Conservation (phyloP, 495 filamentous ascomycete species). For the Bryoglossum gracile region DNA sequence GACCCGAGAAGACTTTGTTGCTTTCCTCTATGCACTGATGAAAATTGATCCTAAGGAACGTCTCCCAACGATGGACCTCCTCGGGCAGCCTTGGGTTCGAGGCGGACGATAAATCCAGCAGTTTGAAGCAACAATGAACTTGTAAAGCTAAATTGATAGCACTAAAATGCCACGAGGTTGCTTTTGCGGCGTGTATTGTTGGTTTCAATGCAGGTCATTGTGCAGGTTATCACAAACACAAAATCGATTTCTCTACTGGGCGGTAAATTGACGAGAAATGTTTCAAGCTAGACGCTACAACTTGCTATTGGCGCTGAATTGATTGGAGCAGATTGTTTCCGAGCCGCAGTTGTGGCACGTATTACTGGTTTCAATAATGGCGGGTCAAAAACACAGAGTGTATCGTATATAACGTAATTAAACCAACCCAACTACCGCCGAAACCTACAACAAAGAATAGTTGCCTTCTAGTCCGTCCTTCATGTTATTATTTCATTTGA, state of each 20-base stretch:
- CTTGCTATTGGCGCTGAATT: too few relatives aligned
- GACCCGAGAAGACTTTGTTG: conserved; percentile 1
- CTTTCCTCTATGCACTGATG: conserved; percentile 7
- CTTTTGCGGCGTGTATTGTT: neutral
- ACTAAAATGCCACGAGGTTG: neutral
- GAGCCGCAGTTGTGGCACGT: too few relatives aligned
- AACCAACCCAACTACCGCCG: too few relatives aligned
- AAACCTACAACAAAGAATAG: too few relatives aligned
- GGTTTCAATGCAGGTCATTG: neutral
- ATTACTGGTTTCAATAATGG: too few relatives aligned
- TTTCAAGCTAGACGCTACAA: too few relatives aligned
- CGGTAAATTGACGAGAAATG: too few relatives aligned
- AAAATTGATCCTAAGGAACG: conserved; percentile 9
- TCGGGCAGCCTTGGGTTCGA: neutral
- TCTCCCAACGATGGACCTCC: conserved; percentile 3
- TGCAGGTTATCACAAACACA: neutral
- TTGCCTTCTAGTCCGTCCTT: too few relatives aligned
- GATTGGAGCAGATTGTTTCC: too few relatives aligned
- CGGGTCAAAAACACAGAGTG: too few relatives aligned
- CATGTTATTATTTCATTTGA: too few relatives aligned
- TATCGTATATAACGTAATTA: too few relatives aligned
- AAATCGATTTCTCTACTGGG: neutral
- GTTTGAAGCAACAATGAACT: neutral
- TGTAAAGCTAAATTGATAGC: neutral
- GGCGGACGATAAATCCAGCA: neutral